Evolutionary conservation across 164 flowering plant species (phyloP), one percentile per base, ranked within the genome.

Genomic region (Vitis amurensis): DNA sequence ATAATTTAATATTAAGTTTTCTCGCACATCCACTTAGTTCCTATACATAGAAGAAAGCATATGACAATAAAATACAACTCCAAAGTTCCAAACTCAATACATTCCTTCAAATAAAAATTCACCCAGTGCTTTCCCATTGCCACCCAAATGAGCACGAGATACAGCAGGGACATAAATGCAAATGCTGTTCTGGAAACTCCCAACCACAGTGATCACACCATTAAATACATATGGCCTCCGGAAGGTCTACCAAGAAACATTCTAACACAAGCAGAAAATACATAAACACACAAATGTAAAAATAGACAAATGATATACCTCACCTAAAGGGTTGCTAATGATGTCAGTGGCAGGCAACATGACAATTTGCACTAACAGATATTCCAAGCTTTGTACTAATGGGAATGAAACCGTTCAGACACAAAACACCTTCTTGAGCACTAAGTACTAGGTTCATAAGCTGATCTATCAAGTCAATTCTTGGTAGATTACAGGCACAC

Each of bases 401-500:
- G 37, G n/a, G 1, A 59, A 5, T 44, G 13, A 17, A 23, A 12
- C 7, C n/a, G 61, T 69, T 55, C 0, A 30, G 13, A 64, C 11
- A 50, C 50, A 12, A 30, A 11, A 14, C 14, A 52, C 49, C 63
- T 37, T 49, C 57, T 57, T 14, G 16, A 58, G 14, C 5, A 10
- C 16, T 30, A 37, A 6, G 44, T 3, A 37, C 44, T 37, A 53
- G 61, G 55, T 19, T 69, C 49, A 44, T 50, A 50, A 56, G 19
- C 49, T 62, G 27, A 52, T 53, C 65, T 67, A 55, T 50, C 70
- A 27, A 64, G 67, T 65, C 10, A 15, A 55, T 31, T 50, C 29
- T 53, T 11, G 10, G 50, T 61, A 67, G 58, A 49, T 61, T 68
- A 62, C 64, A 70, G 37, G 16, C 64, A 52, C 19, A 65, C 64